Evolutionary conservation across 495 filamentous ascomycete genomes (phyloP), one percentile per base, ranked within the genome.

Genomic region (Bacidia gigantensis): DNA sequence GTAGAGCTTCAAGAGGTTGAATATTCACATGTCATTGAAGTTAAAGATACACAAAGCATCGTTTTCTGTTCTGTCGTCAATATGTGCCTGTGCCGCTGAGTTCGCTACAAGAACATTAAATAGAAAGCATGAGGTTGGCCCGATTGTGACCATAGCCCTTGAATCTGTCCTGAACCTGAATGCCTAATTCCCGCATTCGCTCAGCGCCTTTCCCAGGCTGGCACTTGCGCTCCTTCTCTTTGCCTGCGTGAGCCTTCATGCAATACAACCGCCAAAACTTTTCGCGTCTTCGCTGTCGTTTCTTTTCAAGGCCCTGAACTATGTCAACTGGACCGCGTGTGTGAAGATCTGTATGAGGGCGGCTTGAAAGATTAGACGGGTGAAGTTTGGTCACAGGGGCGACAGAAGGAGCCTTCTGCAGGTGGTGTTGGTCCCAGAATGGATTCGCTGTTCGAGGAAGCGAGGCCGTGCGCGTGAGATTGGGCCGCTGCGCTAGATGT

Each of bases 261-360:
- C 79, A 87, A 58, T 88, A 80, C 67, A 92, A 87, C 62, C 88
- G 82, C 68, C 80, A 83, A 62, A 84, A 88, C 64, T 90, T 92
- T 68, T 95, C 86, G 67, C 82, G 86, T 51, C 92, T 85, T 50
- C 88, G 81, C 67, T 89, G 86, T 41, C 90, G 80, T 69, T 92
- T 95, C 67, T 86, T 81, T 71, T 97, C 92, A 7, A 98, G 80
- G 3, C 92, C 92, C 62, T 94, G 89, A 67, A 95, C 87, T 56
- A 98, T 97, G 62, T 96, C 93, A 58, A 97, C 89, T 25, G 92
- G 89, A 43, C 88, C 87, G 55, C 92, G 79, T 24, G 76, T 76
- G 55, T 85, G 80, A 23, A 73, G 56, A 53, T 78, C 71, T 42
- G 26, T 40, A 5, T 44, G 9, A 22, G 29, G 5, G 29, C 29